Evolutionary conservation across 2,329 filamentous ascomycete genomes (phyloP).

Genomic region (Mollisiaceae sp.): DNA sequence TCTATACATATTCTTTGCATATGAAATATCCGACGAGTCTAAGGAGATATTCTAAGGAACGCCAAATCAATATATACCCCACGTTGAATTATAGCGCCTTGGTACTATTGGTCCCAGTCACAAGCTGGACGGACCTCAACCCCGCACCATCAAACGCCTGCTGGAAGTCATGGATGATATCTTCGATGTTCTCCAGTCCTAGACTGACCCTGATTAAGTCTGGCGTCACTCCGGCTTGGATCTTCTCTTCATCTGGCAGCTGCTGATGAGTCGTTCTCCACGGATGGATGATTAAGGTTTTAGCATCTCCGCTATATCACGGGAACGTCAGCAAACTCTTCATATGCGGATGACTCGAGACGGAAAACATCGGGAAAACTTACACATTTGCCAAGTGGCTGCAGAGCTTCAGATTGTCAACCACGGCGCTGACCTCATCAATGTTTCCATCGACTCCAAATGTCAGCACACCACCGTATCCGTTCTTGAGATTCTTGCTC

Average conservation of each 20-base stretch:
- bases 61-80: not conserved
- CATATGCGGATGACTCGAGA: not conserved
- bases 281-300: constrained; percentile 69
- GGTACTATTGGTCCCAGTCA: not conserved
- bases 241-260: constrained; percentile 63
- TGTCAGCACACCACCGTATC: constrained; percentile 70
- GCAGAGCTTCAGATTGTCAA: constrained; percentile 7
- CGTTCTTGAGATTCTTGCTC: constrained; percentile 68
- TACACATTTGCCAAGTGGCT: constrained; percentile 69
- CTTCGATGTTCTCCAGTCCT: constrained; percentile 71
- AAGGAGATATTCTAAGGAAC: not conserved
- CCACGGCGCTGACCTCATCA: constrained; percentile 56
- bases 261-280: constrained; percentile 73
- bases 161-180: constrained; percentile 68
- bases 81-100: not conserved
- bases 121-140: constrained; percentile 8
- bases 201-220: constrained; percentile 48
- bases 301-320: constrained; percentile 52
- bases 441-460: constrained; percentile 71
- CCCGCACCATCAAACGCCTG: constrained; percentile 29
- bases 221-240: constrained; percentile 65
- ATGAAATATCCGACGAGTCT: not conserved
- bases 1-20: constrained; percentile 4
- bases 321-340: not conserved
- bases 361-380: not conserved